Base-by-base conservation (phyloP, 805 yeast species). In the Ogataea ramenticola region DNA sequence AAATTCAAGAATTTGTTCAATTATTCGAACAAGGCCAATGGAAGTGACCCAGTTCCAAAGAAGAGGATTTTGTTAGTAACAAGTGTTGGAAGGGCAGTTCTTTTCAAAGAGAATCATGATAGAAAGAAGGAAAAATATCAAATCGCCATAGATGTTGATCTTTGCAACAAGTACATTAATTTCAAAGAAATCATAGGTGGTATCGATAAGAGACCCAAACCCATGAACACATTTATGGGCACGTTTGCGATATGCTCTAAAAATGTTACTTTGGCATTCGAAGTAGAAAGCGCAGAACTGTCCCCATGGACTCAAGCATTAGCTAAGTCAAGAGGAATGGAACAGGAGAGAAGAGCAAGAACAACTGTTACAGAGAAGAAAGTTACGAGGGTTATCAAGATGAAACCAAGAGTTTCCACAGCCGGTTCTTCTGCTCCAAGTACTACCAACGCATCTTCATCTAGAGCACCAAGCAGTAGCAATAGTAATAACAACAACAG, bases 61-160 rank as follows among this genome's bases (percentile, higher is more conserved):
- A 66, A 69, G 10, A 72, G 86, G 49, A 71, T 81, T 1, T 52
- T 82, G 46, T 50, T 83, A 14, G 64, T 82, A 0, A 84, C 90
- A 2, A 68, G 78, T 1, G 72, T 72, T 55, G 91, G 89, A 1
- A 66, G 90, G 40, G 78, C 75, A 1, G 59, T 85, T 46, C 55
- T 83, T 1, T 77, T 84, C 47, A 61, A 72, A 29, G 66, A 61
- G 36, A 73, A 66, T 44, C 54, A 52, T 32, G 61, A 57, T 20
- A 44, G 62, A 11, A 62, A 59, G 10, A 62, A 65, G 19, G 66
- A 63, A 8, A 68, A 67, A 31, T 69, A 73, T 52, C 74, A 74
- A 45, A 54, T 81, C 37, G 65, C 71, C 16, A 66, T 72, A 16
- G 88, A 82, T 45, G 68, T 85, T 31, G 71, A 71, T 49, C 58